These are phyloP conservation scores for Phytophthora idaei DNA, from an alignment of 352 stramenopile genomes.

Conservation along the genomic window DNA sequence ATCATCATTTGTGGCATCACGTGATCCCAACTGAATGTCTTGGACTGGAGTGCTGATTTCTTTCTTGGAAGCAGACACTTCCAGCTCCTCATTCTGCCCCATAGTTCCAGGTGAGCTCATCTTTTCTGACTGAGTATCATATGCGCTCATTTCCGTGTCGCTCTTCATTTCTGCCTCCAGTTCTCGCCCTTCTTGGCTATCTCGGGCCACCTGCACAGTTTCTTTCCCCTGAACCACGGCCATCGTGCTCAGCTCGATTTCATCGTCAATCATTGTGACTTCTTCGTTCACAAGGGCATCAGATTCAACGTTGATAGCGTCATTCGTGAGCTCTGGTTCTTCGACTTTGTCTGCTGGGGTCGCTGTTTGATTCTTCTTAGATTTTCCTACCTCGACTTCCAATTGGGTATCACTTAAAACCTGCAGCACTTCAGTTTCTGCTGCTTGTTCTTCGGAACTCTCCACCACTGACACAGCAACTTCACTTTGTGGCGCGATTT, in stretches of 20 bases:
- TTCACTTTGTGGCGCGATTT: slow-evolving; percentile 11
- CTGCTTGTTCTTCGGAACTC: background rate
- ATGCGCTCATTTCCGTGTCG: background rate
- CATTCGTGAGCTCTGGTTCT: slow-evolving; percentile 1
- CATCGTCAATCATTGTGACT: slow-evolving; percentile 11
- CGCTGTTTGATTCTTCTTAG: background rate
- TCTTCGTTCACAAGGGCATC: slow-evolving; percentile 1
- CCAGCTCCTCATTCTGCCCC: background rate
- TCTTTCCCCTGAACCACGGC: slow-evolving; percentile 8
- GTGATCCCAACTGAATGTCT: slow-evolving; percentile 5
- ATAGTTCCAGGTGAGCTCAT: slow-evolving; percentile 1
- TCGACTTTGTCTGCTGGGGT: slow-evolving; percentile 3
- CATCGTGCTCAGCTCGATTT: slow-evolving; percentile 8
- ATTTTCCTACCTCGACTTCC: slow-evolving; percentile 1
- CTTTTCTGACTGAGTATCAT: slow-evolving; percentile 9
- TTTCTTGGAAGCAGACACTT: slow-evolving; percentile 6
- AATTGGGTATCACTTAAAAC: background rate
- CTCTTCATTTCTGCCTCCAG: slow-evolving; percentile 3
- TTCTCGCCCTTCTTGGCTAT: slow-evolving; percentile 6
- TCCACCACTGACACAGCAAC: background rate
- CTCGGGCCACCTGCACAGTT: background rate
- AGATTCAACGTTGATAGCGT: slow-evolving; percentile 2
- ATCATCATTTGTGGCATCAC: slow-evolving; percentile 2
- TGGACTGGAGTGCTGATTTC: slow-evolving; percentile 2
- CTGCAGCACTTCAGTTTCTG: background rate